phyloP scores from a whole-genome alignment of 257 asterid genomes.

The Nicotiana benthamiana region DNA sequence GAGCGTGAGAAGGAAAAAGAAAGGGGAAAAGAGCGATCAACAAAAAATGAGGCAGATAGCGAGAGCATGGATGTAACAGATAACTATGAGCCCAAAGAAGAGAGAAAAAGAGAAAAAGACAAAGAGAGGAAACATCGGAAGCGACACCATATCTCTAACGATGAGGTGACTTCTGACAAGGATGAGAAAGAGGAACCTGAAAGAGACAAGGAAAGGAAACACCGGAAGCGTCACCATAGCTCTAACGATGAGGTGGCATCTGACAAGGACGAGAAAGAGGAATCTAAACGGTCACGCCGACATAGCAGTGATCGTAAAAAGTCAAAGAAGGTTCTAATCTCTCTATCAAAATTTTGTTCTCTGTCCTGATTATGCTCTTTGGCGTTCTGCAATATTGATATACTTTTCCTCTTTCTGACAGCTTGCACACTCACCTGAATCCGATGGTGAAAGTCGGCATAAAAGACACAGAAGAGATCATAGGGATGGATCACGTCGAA shows the following conservation, averaged over 20 bases:
- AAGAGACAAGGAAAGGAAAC: conserved; percentile 77
- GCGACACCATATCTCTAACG: conserved; percentile 66
- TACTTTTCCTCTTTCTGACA: conserved; percentile 22
- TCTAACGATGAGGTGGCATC: conserved; percentile 68
- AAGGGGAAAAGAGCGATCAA: conserved; percentile 55
- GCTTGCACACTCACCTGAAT: conserved; percentile 88
- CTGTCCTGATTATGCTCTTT: background rate
- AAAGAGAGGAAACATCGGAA: conserved; percentile 82
- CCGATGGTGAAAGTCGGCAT: conserved; percentile 77
- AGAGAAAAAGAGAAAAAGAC: conserved; percentile 68
- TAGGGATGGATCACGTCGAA: conserved; percentile 57
- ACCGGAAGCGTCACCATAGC: conserved; percentile 78
- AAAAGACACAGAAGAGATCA: conserved; percentile 64
- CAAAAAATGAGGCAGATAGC: conserved; percentile 55
- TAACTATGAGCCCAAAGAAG: conserved; percentile 59
- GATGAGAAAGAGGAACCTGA: conserved; percentile 56
- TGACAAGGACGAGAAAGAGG: conserved; percentile 89
- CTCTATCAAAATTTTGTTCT: background rate
- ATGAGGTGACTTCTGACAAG: conserved; percentile 75
- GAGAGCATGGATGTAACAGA: conserved; percentile 46
- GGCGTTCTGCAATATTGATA: background rate
- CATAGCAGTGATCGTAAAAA: conserved; percentile 91
- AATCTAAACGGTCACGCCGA: conserved; percentile 60
- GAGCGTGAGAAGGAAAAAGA: conserved; percentile 70
- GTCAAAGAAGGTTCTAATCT: conserved; percentile 69